A percentile compares a stretch with the other conserved stretches of the same genome.
Conservation (phyloP, 306 rosid genomes). For the Prunus persica region DNA sequence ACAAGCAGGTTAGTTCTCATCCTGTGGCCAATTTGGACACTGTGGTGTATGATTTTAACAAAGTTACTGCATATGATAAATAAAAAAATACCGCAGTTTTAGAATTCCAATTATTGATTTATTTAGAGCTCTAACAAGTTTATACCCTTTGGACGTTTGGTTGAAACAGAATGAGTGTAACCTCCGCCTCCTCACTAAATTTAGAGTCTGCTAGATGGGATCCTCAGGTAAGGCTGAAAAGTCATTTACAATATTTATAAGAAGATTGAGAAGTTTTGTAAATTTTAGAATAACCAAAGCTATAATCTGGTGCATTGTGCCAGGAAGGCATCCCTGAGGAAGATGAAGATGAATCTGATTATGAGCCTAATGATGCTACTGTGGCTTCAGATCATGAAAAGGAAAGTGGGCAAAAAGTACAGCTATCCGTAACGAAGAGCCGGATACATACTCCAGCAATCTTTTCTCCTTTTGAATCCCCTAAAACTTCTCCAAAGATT, state of each 20-base stretch:
- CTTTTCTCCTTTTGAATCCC: slow-evolving; percentile 64
- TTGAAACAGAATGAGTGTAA: slow-evolving; percentile 42
- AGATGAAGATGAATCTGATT: slow-evolving; percentile 54
- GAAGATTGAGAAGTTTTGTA: slow-evolving; percentile 2
- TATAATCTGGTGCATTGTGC: slow-evolving; percentile 25
- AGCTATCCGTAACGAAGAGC: slow-evolving; percentile 36
- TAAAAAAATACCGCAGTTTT: neutral
- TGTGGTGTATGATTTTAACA: no score
- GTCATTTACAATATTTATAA: slow-evolving; percentile 1
- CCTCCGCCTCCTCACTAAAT: slow-evolving; percentile 37
- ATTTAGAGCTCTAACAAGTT: slow-evolving; percentile 17
- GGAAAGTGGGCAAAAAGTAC: slow-evolving; percentile 32
- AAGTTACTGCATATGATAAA: no score
- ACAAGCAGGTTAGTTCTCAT: slow-evolving; percentile 48
- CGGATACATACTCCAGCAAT: slow-evolving; percentile 45
- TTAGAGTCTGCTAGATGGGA: slow-evolving; percentile 43
- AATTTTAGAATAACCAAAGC: slow-evolving; percentile 7
- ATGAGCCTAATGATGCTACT: slow-evolving; percentile 46
- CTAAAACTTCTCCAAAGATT: slow-evolving; percentile 40
- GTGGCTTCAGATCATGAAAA: slow-evolving; percentile 42
- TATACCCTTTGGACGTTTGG: slow-evolving; percentile 22
- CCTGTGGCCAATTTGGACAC: neutral
- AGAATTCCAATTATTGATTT: slow-evolving; percentile 1
- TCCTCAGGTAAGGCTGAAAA: slow-evolving; percentile 45
- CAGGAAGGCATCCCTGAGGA: slow-evolving; percentile 60